Evolutionary conservation across 805 yeast species (phyloP), one percentile per base, ranked within the genome.

Genomic region (Ogataea pilisensis): DNA sequence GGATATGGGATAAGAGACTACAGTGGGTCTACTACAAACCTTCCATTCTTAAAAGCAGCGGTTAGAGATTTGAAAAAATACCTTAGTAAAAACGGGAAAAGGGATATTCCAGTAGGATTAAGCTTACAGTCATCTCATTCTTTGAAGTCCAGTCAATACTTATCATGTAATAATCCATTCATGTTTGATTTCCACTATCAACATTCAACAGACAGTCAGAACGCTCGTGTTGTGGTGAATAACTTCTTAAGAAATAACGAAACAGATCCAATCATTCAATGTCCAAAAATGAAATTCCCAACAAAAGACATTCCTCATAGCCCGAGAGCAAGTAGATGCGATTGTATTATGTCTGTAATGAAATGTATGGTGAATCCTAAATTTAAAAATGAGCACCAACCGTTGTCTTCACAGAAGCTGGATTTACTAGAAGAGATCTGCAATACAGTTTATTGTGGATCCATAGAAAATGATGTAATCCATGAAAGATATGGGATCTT

Each of bases 1-100:
- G 97, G 96, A 1, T 87, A 83, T 72, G 85, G 87, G 61, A 95
- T 95, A 20, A 95, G 95, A 34, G 85, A 86, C 61, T 95, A 85
- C 38, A 85, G 82, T 65, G 82, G 81, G 54, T 63, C 63, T 38
- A 69, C 95, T 8, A 82, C 82, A 63, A 85, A 82, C 55, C 67
- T 66, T 38, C 72, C 96, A 4, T 87, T 78, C 61, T 90, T 88
- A 39, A 90, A 89, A 71, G 95, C 96, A 8, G 93, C 95, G 8
- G 73, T 89, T 42, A 79, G 96, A 61, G 97, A 90, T 63, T 70
- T 76, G 51, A 89, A 87, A 66, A 60, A 69, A 22, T 86, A 91
- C 65, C 78, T 90, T 52, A 64, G 38, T 3, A 26, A 39, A 14
- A 58, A 57, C 37, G 48, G 54, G 4, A 63, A 63, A 49, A 52